Base-by-base conservation (phyloP, 495 filamentous ascomycete genomes). In the Penicillium turbatum region DNA sequence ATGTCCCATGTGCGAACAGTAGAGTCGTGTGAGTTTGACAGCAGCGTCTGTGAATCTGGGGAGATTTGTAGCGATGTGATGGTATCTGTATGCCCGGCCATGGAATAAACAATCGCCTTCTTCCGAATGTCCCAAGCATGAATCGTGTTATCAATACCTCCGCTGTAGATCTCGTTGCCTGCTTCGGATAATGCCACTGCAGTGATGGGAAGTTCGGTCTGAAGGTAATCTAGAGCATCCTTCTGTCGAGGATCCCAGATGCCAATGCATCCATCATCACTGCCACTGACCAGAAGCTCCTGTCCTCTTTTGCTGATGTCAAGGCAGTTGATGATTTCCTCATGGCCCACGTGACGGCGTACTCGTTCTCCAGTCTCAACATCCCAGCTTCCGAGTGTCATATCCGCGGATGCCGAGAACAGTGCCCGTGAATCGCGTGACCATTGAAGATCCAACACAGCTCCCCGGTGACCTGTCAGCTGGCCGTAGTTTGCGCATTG, bases 201-300 rank as follows among this genome's bases (percentile, higher is more conserved):
- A 0, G 92, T 97, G 57, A 99, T 85, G 6, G 95, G 93, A 45
- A 95, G 93, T 45, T 95, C 88, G 1, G 92, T 96, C 65, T 92
- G 82, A 46, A 97, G 83, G 65, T 86, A 93, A 55, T 95, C 88
- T 35, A 89, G 79, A 1, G 89, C 91, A 38, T 87, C 80, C 66
- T 97, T 99, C 53, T 92, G 88, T 51, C 95, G 81, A 32, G 93
- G 90, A 65, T 99, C 93, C 95, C 95, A 99, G 26, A 97, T 89
- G 26, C 91, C 92, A 55, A 97, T 90, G 60, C 83, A 88, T 6
- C 92, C 92, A 70, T 99, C 93, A 63, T 99, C 92, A 61, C 86
- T 90, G 9, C 85, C 93, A 59, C 87, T 95, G 41, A 96, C 79
- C 30, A 97, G 71, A 45, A 97, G 63, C 64, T 97, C 92, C 62